Percentiles rank a stretch among this genome's conserved stretches.
phyloP scores from a whole-genome alignment of 305 asterid genomes.

The Withania somnifera region DNA sequence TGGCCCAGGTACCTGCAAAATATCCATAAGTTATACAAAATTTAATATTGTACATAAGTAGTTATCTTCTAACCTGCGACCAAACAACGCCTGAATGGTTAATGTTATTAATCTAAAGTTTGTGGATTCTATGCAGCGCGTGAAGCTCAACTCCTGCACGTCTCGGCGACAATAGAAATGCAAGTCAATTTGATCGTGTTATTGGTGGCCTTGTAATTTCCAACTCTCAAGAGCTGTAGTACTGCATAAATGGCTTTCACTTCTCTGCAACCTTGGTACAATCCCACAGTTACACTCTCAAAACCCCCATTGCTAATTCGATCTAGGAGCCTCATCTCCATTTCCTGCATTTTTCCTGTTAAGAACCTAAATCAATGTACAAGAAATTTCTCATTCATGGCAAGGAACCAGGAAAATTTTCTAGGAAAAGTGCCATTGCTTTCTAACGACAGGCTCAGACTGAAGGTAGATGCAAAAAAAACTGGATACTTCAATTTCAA shows the following conservation, averaged over 20 bases:
- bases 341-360: slow-evolving; percentile 4
- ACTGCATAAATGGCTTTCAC: slow-evolving; percentile 32
- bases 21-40: too few relatives aligned
- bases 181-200: not conserved
- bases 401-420: not conserved
- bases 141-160: too few relatives aligned
- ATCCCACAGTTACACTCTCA: slow-evolving; percentile 20
- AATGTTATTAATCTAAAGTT: not conserved
- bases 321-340: slow-evolving; percentile 12
- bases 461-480: slow-evolving; percentile 5
- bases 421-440: not conserved
- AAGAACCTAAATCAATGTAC: not conserved
- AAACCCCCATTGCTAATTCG: slow-evolving; percentile 8
- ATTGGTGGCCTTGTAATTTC: not conserved
- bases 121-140: not conserved
- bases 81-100: too few relatives aligned
- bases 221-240: not conserved
- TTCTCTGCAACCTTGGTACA: slow-evolving; percentile 29
- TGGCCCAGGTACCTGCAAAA: too few relatives aligned
- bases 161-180: not conserved
- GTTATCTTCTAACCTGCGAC: too few relatives aligned
- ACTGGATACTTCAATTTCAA: not conserved
- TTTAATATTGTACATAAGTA: too few relatives aligned
- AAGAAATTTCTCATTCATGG: slow-evolving; percentile 8
- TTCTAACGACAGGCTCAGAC: not conserved